phyloP scores from a whole-genome alignment of 1,284 basidiomycete species.

The Cystobasidium pallidum region DNA sequence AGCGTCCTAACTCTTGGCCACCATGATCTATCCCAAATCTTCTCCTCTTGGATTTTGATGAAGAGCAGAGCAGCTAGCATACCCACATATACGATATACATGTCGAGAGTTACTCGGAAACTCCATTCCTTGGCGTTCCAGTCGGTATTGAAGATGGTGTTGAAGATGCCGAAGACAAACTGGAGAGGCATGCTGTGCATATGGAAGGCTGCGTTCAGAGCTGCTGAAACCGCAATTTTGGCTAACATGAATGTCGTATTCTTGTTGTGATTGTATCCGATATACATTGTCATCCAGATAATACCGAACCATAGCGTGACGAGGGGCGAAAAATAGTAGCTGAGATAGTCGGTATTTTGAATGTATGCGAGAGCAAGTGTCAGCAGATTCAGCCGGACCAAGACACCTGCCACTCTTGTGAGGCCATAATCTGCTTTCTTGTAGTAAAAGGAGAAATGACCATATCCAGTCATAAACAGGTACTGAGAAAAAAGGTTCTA shows the following conservation, averaged over 20 bases:
- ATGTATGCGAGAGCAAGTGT: slow-evolving; percentile 79
- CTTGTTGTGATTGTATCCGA: slow-evolving; percentile 76
- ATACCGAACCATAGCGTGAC: slow-evolving; percentile 74
- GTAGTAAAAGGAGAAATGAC: slow-evolving; percentile 66
- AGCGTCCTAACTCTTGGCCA: slow-evolving; percentile 66
- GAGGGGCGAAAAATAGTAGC: slow-evolving; percentile 55
- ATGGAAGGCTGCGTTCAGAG: slow-evolving; percentile 69
- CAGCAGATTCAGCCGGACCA: slow-evolving; percentile 79
- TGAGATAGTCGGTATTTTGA: slow-evolving; percentile 85
- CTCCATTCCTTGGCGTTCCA: slow-evolving; percentile 85
- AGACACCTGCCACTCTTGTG: slow-evolving; percentile 68
- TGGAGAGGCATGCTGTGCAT: slow-evolving; percentile 67
- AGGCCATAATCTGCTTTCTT: slow-evolving; percentile 84
- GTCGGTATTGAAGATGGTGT: slow-evolving; percentile 68
- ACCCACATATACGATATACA: slow-evolving; percentile 83
- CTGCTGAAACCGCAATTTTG: slow-evolving; percentile 71
- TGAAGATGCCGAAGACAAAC: slow-evolving; percentile 67
- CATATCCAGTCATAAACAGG: slow-evolving; percentile 66
- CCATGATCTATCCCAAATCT: slow-evolving; percentile 68
- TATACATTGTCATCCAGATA: slow-evolving; percentile 75
- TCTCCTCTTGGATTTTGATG: slow-evolving; percentile 74
- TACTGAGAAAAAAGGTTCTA: slow-evolving; percentile 59
- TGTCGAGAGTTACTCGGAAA: slow-evolving; percentile 82
- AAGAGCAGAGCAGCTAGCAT: slow-evolving; percentile 75
- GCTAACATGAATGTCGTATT: slow-evolving; percentile 66